Base-by-base conservation (phyloP, 2,329 filamentous ascomycete species). In the Penicillium sp. region DNA sequence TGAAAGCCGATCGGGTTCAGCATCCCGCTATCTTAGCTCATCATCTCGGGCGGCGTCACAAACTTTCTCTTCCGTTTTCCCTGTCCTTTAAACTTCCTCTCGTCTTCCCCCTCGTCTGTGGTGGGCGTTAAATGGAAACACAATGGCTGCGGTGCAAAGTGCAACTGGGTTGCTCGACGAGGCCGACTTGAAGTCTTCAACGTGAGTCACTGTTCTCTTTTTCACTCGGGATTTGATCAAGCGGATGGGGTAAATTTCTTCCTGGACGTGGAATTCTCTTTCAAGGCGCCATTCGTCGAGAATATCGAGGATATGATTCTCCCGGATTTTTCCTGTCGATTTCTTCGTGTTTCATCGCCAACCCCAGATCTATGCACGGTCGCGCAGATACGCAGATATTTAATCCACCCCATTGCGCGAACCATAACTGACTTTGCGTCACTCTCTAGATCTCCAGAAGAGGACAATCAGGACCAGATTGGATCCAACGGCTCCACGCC, bases 401-500 rank as follows among this genome's bases (percentile, higher is more conserved):
- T 5, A 22, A 9, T 5, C 5, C 5, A 22, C 9, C 18, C 5
- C 9, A 9, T 22, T 9, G 18, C 18, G 9, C 9, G 9, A 5
- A 22, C 5, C 18, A 22, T 5, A 9, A 22, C 18, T 22, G 18
- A 22, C 18, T 9, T 22, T 22, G 5, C 9, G 5, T 22, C 18
- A 22, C 18, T 9, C 9, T 9, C 50, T 55, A 53, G 55, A 43
- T 51, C 47, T 32, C 56, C 65, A 39, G 66, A 67, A 41, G 67
- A 70, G 45, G 66, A 68, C 28, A 55, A 37, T 35, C 62, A 62
- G 35, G 67, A 70, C 44, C 62, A 67, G 30, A 68, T 70, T 39
- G 85, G 86, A 61, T 85, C 84, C 40, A 76, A 71, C 64, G 84
- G 86, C 55, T 89, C 85, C 37, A 92, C 88, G 56, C 84, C 88